Evolutionary conservation across 1,139 yeast species (phyloP), one percentile per base, ranked within the genome.

Genomic region (Suhomyces panamericanus): DNA sequence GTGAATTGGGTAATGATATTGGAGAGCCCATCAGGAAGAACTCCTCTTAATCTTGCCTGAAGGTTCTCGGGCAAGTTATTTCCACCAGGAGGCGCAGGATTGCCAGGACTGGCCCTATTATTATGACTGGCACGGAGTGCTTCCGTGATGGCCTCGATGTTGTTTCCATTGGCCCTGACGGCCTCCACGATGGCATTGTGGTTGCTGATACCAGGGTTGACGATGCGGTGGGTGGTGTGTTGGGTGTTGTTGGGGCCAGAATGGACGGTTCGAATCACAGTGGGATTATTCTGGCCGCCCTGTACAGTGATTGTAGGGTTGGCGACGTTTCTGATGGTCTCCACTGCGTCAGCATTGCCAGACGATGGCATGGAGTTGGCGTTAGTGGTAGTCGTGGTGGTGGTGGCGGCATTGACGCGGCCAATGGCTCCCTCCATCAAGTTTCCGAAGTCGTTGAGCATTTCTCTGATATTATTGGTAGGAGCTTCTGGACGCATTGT

Each of bases 361-460:
- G 36, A 2, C 13, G 15, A 22, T n/a, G 36, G 11, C n/a, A 14
- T 34, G 10, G 36, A n/a, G 17, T 17, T 34, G 17, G 37, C 31
- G 16, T 15, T 32, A 15, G 47, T 31, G 27, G 41, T 42, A n/a
- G 44, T 17, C 10, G 47, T 35, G 32, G 39, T 22, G 9, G 38
- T 30, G 22, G 49, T 29, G 26, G 42, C 22, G 29, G 42, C 15
- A 14, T 35, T 13, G 10, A 37, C 24, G 16, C 42, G 39, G 27
- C 41, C 34, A 10, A 34, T 22, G 17, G 20, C 29, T 20, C 39
- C 46, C 33, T 59, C 64, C 46, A 60, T 49, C 32, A 58, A 43
- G 14, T 58, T 60, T 1, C 67, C 67, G 42, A 62, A 53, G 20
- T 60, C 57, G 42, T 62, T 62, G 30, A 62, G 50, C 14, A 62